These are phyloP conservation scores for Aspergillus arachidicola DNA, from an alignment of 2,329 filamentous ascomycete genomes.

Conservation along the genomic window DNA sequence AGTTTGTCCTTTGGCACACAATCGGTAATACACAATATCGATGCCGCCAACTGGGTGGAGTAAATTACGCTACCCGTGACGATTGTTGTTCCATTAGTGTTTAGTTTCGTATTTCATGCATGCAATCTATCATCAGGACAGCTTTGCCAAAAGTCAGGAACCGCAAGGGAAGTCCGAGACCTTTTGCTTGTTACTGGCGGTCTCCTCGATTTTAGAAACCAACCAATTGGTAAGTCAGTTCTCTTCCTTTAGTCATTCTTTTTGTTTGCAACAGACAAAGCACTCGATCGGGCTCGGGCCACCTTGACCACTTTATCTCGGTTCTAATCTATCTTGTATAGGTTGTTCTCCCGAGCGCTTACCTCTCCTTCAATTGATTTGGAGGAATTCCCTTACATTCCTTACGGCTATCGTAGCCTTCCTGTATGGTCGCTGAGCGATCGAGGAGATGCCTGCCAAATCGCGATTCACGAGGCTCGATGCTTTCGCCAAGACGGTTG, in stretches of 20 bases:
- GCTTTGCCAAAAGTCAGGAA: conserved; percentile 12
- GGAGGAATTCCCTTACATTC: conserved; percentile 6
- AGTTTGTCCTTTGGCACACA: conserved; percentile 33
- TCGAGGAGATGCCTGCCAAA: conserved; percentile 73
- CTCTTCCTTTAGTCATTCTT: background rate
- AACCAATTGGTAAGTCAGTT: conserved; percentile 10
- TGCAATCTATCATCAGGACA: conserved; percentile 19
- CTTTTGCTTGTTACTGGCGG: conserved; percentile 6
- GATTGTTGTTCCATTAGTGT: conserved; percentile 1
- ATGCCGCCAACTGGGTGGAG: conserved; percentile 10
- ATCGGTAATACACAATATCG: conserved; percentile 25
- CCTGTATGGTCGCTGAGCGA: conserved; percentile 33
- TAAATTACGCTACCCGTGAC: conserved; percentile 14
- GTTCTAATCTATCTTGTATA: conserved; percentile 10
- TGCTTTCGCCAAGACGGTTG: conserved; percentile 98
- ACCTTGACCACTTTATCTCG: conserved; percentile 3
- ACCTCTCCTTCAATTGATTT: conserved; percentile 16
- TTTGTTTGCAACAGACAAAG: background rate
- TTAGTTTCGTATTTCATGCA: conserved; percentile 9
- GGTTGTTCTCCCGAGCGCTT: conserved; percentile 15
- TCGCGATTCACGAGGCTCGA: conserved; percentile 95
- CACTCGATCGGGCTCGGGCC: background rate
- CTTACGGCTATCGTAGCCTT: conserved; percentile 7
- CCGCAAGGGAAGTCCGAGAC: conserved; percentile 9
- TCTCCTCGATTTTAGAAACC: background rate